These are phyloP conservation scores for Calocybe gangraenosa DNA, from an alignment of 768 basidiomycete species.

Conservation along the genomic window DNA sequence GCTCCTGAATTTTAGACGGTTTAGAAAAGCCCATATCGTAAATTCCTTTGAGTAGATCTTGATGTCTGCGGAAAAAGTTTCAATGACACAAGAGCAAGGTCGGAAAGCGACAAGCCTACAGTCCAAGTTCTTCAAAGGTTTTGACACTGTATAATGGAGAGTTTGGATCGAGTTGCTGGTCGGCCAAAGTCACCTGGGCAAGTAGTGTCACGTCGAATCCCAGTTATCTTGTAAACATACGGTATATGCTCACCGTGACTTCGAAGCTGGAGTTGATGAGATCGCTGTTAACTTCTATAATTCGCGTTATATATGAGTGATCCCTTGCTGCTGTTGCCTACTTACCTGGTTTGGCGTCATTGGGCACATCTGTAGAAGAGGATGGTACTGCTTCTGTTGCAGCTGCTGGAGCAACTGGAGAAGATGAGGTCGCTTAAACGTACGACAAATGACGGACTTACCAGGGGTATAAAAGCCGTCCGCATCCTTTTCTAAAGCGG, in stretches of 20 bases:
- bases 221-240: slow-evolving; percentile 6
- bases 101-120: slow-evolving; percentile 47
- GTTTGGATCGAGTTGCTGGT: slow-evolving; percentile 92
- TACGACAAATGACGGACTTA: slow-evolving; percentile 19
- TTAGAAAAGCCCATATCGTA: slow-evolving; percentile 96
- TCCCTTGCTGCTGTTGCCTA: background rate
- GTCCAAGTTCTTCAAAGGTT: slow-evolving; percentile 91
- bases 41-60: slow-evolving; percentile 88
- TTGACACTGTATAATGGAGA: slow-evolving; percentile 95
- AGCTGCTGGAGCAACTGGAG: slow-evolving; percentile 16
- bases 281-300: slow-evolving; percentile 40
- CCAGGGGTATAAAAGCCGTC: slow-evolving; percentile 77
- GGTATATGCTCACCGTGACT: slow-evolving; percentile 54
- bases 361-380: slow-evolving; percentile 20
- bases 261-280: slow-evolving; percentile 80
- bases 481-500: slow-evolving; percentile 65
- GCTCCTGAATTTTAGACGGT: slow-evolving; percentile 98
- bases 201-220: slow-evolving; percentile 5
- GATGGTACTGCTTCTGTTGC: too few relatives aligned
- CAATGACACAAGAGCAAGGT: background rate
- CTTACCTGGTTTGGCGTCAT: slow-evolving; percentile 25
- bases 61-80: slow-evolving; percentile 44
- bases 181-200: slow-evolving; percentile 85
- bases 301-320: background rate
- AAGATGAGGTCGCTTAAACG: background rate